Evolutionary conservation across 2,329 filamentous ascomycete species (phyloP).

Genomic region (Nannizzia gypsea): DNA sequence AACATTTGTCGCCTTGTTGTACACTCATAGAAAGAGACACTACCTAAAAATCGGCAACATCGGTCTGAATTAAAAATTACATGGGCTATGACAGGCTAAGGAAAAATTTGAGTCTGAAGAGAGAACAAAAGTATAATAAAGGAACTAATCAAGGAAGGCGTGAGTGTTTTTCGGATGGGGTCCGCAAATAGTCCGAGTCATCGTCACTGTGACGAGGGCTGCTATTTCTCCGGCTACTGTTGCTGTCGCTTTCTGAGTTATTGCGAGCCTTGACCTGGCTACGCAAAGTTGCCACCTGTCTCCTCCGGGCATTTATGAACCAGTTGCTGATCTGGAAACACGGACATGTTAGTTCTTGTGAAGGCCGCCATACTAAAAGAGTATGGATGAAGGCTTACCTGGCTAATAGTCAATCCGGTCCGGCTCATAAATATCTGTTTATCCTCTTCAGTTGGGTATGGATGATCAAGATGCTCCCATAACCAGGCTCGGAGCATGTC

Average conservation of each 20-base stretch:
- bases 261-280: slow-evolving; percentile 29
- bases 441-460: slow-evolving; percentile 79
- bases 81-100: not conserved
- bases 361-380: not conserved
- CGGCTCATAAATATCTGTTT: slow-evolving; percentile 68
- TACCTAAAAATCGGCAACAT: not conserved
- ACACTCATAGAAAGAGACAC: not conserved
- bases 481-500: slow-evolving; percentile 75
- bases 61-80: not conserved
- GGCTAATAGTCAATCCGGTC: slow-evolving; percentile 66
- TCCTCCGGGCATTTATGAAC: slow-evolving; percentile 42
- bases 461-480: slow-evolving; percentile 60
- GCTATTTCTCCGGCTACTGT: not conserved
- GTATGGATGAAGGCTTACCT: slow-evolving; percentile 25
- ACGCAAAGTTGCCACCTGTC: slow-evolving; percentile 37
- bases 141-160: not conserved
- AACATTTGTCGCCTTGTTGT: not conserved
- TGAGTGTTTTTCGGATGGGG: not conserved
- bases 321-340: slow-evolving; percentile 40
- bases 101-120: not conserved
- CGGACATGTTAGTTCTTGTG: not conserved
- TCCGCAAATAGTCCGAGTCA: not conserved
- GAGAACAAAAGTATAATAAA: not conserved
- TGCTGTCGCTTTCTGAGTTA: slow-evolving; percentile 7
- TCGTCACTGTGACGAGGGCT: slow-evolving; percentile 1